Conservation (phyloP, 2,329 filamentous ascomycete species). For the Colletotrichum somersetense region DNA sequence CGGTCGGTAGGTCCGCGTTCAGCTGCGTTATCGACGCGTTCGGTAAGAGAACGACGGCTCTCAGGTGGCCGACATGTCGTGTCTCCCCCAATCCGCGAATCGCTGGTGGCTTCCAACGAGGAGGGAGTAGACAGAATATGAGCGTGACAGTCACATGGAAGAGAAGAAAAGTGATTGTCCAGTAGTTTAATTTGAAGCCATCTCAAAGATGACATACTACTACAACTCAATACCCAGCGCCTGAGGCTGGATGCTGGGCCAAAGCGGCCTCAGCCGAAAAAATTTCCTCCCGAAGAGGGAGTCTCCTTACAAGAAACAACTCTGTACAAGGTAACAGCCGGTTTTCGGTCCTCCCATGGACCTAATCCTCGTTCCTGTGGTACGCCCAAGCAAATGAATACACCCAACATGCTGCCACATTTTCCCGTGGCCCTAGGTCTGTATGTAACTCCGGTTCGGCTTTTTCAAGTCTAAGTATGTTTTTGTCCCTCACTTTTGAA, state of each 20-base stretch:
- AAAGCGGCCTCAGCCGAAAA: slow-evolving; percentile 11
- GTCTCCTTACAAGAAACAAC: slow-evolving; percentile 20
- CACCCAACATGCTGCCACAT: slow-evolving; percentile 34
- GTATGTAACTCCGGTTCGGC: slow-evolving; percentile 34
- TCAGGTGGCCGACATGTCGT: slow-evolving; percentile 8
- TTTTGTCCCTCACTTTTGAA: slow-evolving; percentile 21
- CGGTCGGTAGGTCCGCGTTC: slow-evolving; percentile 4
- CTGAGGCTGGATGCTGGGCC: slow-evolving; percentile 18
- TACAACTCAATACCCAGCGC: slow-evolving; percentile 23
- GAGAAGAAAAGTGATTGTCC: background rate
- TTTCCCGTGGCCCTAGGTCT: slow-evolving; percentile 33
- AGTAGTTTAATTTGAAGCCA: slow-evolving; percentile 35
- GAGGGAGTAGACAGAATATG: background rate
- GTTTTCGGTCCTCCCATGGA: slow-evolving; percentile 22
- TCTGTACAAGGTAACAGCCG: slow-evolving; percentile 31
- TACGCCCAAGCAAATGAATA: slow-evolving; percentile 33
- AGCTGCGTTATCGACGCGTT: slow-evolving; percentile 24
- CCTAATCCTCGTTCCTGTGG: slow-evolving; percentile 24
- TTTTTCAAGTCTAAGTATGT: slow-evolving; percentile 33
- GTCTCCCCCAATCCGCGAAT: slow-evolving; percentile 1
- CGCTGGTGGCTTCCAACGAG: background rate
- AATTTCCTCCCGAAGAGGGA: background rate
- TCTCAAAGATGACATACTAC: slow-evolving; percentile 6
- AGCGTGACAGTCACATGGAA: background rate
- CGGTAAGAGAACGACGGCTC: background rate